Evolutionary conservation across 495 filamentous ascomycete species (phyloP).

Genomic region (Delitschia confertaspora): DNA sequence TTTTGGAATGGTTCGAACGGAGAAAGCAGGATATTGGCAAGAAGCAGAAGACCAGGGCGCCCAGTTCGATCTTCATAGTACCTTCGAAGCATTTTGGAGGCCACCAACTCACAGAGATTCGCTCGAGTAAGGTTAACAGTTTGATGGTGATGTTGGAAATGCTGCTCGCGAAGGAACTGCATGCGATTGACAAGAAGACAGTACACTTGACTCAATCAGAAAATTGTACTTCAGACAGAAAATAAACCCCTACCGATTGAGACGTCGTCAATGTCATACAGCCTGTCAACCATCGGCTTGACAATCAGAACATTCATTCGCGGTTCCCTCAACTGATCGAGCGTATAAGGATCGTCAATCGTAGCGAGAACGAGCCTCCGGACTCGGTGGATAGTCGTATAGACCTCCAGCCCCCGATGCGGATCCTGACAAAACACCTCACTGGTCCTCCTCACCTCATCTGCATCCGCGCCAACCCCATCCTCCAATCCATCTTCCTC

Average conservation of each 20-base stretch:
- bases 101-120: slow-evolving; percentile 59
- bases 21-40: slow-evolving; percentile 62
- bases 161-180: slow-evolving; percentile 59
- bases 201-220: slow-evolving; percentile 41
- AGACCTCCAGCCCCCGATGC: slow-evolving; percentile 30
- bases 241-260: slow-evolving; percentile 43
- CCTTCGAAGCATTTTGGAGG: slow-evolving; percentile 54
- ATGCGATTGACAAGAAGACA: slow-evolving; percentile 63
- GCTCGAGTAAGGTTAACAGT: slow-evolving; percentile 61
- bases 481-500: slow-evolving; percentile 33
- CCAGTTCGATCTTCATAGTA: slow-evolving; percentile 60
- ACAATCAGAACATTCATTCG: slow-evolving; percentile 63
- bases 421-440: slow-evolving; percentile 30
- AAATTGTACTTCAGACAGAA: background rate
- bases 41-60: slow-evolving; percentile 50
- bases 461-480: slow-evolving; percentile 28
- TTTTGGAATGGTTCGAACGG: slow-evolving; percentile 66
- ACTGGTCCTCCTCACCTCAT: background rate
- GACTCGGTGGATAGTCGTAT: slow-evolving; percentile 34
- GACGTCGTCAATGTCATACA: slow-evolving; percentile 60
- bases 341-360: slow-evolving; percentile 52
- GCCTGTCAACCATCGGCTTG: slow-evolving; percentile 58
- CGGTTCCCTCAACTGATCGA: slow-evolving; percentile 58
- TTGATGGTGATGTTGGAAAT: slow-evolving; percentile 55
- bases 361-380: slow-evolving; percentile 34